Evolutionary conservation across 2,329 filamentous ascomycete species (phyloP), one percentile per base, ranked within the genome.

Genomic region (Botryosphaeria agaves): DNA sequence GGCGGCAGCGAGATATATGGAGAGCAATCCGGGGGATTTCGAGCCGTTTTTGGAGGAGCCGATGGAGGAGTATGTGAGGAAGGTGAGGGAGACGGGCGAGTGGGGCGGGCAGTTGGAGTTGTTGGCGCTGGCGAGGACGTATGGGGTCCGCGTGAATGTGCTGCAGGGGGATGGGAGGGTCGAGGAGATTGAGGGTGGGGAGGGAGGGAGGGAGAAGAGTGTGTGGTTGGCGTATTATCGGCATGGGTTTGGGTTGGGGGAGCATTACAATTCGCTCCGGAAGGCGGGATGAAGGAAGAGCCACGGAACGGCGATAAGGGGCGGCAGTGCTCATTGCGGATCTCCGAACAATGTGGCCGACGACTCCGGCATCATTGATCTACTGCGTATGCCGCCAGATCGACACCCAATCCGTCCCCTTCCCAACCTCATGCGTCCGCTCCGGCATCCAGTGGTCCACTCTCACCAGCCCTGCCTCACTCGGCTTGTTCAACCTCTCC

Each of bases 41-140:
- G 72, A 66, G 33, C 76, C 80, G 0, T 98, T 94, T 47, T 59
- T 93, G 41, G 85, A 92, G 46, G 84, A 89, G 49, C 72, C 76
- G 9, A 49, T 94, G 28, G 69, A 69, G 3, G 59, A 59, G 6
- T 92, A 95, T 52, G 65, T 81, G 28, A 56, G 57, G 28, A 82
- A 79, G 56, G 81, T 98, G 36, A 61, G 75, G 38, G 73, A 89
- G 34, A 94, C 85, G 29, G 85, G 82, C 0, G 87, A 93, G 55
- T 98, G 89, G 89, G 89, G 89, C 29, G 89, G 89, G 0, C 82
- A 95, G 60, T 55, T 94, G 38, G 89, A 98, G 61, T 56, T 98
- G 33, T 64, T 76, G 51, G 89, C 89, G 15, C 63, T 98, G 48
- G 80, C 87, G 30, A 75, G 72, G 48, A 72, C 70, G 32, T 95